Evolutionary conservation across 164 flowering plant genomes (phyloP).

Genomic region (Stephania cephalantha): DNA sequence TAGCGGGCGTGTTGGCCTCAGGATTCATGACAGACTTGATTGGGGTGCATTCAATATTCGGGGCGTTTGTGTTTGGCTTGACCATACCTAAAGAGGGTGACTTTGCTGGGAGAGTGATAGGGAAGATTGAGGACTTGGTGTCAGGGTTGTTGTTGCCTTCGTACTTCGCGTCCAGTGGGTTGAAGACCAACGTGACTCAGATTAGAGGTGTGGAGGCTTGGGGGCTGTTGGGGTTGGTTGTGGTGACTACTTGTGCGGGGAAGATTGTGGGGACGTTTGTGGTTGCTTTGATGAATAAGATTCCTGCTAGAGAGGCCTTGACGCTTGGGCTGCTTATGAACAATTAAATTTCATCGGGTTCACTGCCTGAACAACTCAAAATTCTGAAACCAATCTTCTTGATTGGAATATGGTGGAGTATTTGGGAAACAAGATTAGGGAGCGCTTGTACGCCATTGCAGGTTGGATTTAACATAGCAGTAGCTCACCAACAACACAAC

Average conservation of each 20-base stretch:
- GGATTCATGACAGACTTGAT: constrained; percentile 35
- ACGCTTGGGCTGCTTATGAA: constrained; percentile 66
- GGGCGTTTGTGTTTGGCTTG: constrained; percentile 36
- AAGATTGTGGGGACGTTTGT: constrained; percentile 28
- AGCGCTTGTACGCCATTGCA: no score
- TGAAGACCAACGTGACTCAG: constrained; percentile 27
- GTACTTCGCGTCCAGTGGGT: constrained; percentile 33
- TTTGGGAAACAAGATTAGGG: no score
- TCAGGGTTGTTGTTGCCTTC: constrained; percentile 32
- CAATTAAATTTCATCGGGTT: no score
- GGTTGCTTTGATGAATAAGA: constrained; percentile 29
- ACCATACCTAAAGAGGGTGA: constrained; percentile 28
- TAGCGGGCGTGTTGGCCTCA: constrained; percentile 26
- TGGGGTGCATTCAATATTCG: constrained; percentile 34
- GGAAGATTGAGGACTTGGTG: constrained; percentile 34
- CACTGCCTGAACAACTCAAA: no score
- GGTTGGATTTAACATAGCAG: no score
- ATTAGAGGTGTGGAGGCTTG: constrained; percentile 26
- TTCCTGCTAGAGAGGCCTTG: constrained; percentile 43
- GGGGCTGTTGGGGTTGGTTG: constrained; percentile 30
- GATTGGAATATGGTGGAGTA: no score
- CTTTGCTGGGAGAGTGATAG: constrained; percentile 23
- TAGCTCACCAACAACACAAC: no score
- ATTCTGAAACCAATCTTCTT: no score
- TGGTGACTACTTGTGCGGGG: constrained; percentile 25